These are phyloP conservation scores for Taiozyma onychis DNA, from an alignment of 1,139 yeast species.

Conservation along the genomic window DNA sequence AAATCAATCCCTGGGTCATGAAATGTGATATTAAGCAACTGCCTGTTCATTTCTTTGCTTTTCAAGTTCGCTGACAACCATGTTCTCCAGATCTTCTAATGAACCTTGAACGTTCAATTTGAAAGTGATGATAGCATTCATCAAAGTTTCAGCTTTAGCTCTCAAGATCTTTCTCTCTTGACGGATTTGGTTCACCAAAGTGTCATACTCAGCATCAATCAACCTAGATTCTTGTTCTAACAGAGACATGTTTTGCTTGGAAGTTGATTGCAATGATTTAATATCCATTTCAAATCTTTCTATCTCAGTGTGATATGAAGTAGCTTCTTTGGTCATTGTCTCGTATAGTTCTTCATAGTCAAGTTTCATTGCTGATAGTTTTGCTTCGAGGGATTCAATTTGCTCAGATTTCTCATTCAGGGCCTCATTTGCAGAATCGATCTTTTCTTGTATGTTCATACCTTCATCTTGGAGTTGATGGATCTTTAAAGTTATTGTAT, in stretches of 20 bases:
- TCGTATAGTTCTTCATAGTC: constrained; percentile 55
- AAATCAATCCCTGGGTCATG: neutral
- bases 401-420: constrained; percentile 52
- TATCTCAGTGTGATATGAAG: constrained; percentile 55
- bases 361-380: constrained; percentile 46
- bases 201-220: constrained; percentile 50
- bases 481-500: constrained; percentile 40
- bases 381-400: constrained; percentile 55
- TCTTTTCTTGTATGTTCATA: constrained; percentile 50
- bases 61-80: constrained; percentile 33
- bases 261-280: constrained; percentile 44
- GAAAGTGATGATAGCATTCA: constrained; percentile 56
- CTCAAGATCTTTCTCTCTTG: constrained; percentile 45
- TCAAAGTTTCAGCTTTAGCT: constrained; percentile 49
- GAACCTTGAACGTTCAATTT: constrained; percentile 60
- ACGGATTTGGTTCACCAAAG: constrained; percentile 41
- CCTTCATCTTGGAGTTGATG: constrained; percentile 56
- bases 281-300: constrained; percentile 62
- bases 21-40: neutral
- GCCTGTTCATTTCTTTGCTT: constrained; percentile 16
- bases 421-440: constrained; percentile 51
- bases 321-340: constrained; percentile 48
- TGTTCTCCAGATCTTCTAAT: constrained; percentile 47
- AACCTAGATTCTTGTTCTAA: constrained; percentile 54
- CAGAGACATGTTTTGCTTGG: constrained; percentile 49